Base-by-base conservation (phyloP, 345 rosid genomes). In the Sisymbrium irio region DNA sequence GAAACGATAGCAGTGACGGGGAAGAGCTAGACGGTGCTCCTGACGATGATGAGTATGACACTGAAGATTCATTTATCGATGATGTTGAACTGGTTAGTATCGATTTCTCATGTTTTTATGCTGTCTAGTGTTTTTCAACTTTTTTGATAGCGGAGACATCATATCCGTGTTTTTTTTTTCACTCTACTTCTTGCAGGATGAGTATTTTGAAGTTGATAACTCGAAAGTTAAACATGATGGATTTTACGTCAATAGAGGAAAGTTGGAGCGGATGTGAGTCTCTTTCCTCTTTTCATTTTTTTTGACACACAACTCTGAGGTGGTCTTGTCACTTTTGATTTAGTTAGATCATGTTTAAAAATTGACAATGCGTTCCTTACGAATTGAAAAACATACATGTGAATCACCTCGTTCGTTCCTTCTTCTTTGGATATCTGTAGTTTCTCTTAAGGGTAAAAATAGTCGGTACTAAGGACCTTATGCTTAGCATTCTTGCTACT, bases 31-130 rank as follows among this genome's bases (percentile, higher is more conserved):
- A 88, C 69, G 91, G 89, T 79, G 78, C 83, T 57, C 97, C 98
- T 3, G 96, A 91, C 70, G 98, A 94, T 57, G 96, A 94, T 71
- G 97, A 94, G 69, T 94, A 94, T 78, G 98, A 94, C 77, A 89
- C 98, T 9, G 98, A 86, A 77, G 98, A 94, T 78, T 94, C 98
- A 57, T 94, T 94, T 80, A 94, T 94, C 69, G 97, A 94, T 74
- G 98, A 94, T 78, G 89, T 81, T 41, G 98, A 94, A 77, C 82
- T 94, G 96, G 98, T 94, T 78, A 57, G 92, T 83, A 19, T 44
- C 63, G 18, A 44, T 57, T 27, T 36, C 45, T 44, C 42, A 15
- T 69, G 28, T 14, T 39, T 20, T 35, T 74, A 33, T 63, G 36
- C 47, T n/a, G 6, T 6, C 7, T 46, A 59, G 44, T 51, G 19